phyloP scores from a whole-genome alignment of 495 filamentous ascomycete species.

The Aspergillus sparsus region DNA sequence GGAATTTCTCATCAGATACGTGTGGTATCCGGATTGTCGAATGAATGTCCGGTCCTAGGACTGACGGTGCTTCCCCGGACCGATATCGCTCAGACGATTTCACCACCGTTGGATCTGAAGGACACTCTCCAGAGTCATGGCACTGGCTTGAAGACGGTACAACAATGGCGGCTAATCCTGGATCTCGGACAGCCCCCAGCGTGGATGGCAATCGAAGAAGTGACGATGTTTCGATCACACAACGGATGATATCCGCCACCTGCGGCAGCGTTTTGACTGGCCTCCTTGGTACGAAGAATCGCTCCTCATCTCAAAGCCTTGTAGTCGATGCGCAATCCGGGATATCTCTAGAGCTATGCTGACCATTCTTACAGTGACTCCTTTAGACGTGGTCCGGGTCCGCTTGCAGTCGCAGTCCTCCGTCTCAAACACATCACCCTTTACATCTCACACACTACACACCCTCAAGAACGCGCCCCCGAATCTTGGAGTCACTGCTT shows the following conservation, averaged over 20 bases:
- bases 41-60: conserved; percentile 31
- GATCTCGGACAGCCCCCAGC: conserved; percentile 28
- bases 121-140: conserved; percentile 37
- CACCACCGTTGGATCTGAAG: conserved; percentile 16
- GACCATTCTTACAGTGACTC: conserved; percentile 66
- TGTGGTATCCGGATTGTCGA: conserved; percentile 6
- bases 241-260: conserved; percentile 94
- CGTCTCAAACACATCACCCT: conserved; percentile 37
- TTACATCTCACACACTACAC: conserved; percentile 50
- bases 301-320: not conserved
- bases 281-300: conserved; percentile 68
- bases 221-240: conserved; percentile 68
- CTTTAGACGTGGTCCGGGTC: conserved; percentile 94
- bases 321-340: not conserved
- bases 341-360: conserved; percentile 15
- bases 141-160: conserved; percentile 33
- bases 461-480: conserved; percentile 66
- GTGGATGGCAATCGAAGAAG: conserved; percentile 18
- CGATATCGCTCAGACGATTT: conserved; percentile 30
- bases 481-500: conserved; percentile 89
- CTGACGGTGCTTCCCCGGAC: conserved; percentile 27
- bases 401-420: conserved; percentile 83
- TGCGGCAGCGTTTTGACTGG: conserved; percentile 88
- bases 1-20: too few species aligned
- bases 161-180: conserved; percentile 40